These are phyloP conservation scores for Cyberlindnera xylosilytica DNA, from an alignment of 805 yeast species.

Conservation along the genomic window DNA sequence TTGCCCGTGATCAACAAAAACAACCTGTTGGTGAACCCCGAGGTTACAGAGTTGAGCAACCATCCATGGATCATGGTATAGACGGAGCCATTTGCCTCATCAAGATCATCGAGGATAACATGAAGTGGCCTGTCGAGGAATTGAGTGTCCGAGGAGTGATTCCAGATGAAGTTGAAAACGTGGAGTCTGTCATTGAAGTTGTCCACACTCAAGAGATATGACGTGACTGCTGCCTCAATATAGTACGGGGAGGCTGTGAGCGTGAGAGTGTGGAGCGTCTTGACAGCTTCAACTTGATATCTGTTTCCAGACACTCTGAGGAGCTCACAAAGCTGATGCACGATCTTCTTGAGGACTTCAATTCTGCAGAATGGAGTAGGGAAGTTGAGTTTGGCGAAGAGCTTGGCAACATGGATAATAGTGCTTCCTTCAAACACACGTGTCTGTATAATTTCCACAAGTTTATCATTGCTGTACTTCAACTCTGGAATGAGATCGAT, in stretches of 20 bases:
- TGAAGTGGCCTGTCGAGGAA: slow-evolving; percentile 60
- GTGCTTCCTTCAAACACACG: slow-evolving; percentile 13
- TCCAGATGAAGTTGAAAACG: slow-evolving; percentile 72
- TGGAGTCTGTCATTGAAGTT: slow-evolving; percentile 40
- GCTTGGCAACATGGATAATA: slow-evolving; percentile 29
- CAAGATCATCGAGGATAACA: slow-evolving; percentile 62
- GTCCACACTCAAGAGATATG: slow-evolving; percentile 43
- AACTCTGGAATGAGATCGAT: slow-evolving; percentile 46
- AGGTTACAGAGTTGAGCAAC: slow-evolving; percentile 40
- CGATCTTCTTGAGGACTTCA: slow-evolving; percentile 16
- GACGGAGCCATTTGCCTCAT: slow-evolving; percentile 40
- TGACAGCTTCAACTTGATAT: slow-evolving; percentile 70
- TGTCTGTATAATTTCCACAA: slow-evolving; percentile 28
- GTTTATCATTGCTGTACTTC: slow-evolving; percentile 33
- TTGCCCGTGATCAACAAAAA: slow-evolving; percentile 59
- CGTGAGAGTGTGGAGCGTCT: slow-evolving; percentile 59
- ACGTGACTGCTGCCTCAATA: slow-evolving; percentile 72
- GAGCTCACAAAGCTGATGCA: slow-evolving; percentile 21
- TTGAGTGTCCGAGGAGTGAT: slow-evolving; percentile 54
- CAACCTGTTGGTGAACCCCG: slow-evolving; percentile 59
- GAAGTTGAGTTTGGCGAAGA: slow-evolving; percentile 30
- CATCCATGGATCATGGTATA: slow-evolving; percentile 45
- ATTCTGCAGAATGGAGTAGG: slow-evolving; percentile 24
- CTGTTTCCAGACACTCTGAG: slow-evolving; percentile 33
- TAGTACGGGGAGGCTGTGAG: slow-evolving; percentile 47